Evolutionary conservation across 2,329 filamentous ascomycete genomes (phyloP).

Genomic region (Geosmithia putterillii): DNA sequence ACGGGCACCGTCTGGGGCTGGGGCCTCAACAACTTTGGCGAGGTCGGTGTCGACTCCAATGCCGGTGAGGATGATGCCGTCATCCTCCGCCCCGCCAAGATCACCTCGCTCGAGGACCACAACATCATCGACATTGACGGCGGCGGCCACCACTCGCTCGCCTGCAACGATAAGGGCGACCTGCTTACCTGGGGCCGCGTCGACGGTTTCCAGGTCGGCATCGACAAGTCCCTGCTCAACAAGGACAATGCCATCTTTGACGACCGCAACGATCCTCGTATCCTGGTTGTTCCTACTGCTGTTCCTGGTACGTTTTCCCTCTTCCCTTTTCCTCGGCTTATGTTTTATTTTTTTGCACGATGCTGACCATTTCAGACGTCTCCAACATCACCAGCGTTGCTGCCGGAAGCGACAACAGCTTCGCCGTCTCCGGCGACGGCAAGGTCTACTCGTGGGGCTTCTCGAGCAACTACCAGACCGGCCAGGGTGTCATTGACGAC

Average conservation of each 20-base stretch:
- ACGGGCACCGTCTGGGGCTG: slow-evolving; percentile 64
- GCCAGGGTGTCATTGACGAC: slow-evolving; percentile 67
- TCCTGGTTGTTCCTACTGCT: slow-evolving; percentile 35
- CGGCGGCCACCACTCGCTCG: slow-evolving; percentile 62
- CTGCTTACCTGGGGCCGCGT: slow-evolving; percentile 49
- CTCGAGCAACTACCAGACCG: slow-evolving; percentile 68
- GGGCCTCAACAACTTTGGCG: slow-evolving; percentile 80
- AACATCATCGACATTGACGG: slow-evolving; percentile 59
- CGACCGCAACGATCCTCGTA: slow-evolving; percentile 49
- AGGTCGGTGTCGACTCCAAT: slow-evolving; percentile 56
- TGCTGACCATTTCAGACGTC: slow-evolving; percentile 17
- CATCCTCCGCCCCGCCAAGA: slow-evolving; percentile 57
- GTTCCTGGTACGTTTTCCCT: slow-evolving; percentile 28
- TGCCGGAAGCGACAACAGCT: slow-evolving; percentile 61
- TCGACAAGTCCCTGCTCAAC: slow-evolving; percentile 37
- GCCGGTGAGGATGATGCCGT: slow-evolving; percentile 44
- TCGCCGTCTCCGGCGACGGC: slow-evolving; percentile 59
- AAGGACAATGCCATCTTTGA: slow-evolving; percentile 48
- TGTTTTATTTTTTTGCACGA: not conserved
- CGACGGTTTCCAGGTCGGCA: slow-evolving; percentile 39
- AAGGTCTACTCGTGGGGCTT: slow-evolving; percentile 74
- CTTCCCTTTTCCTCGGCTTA: not conserved
- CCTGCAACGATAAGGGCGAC: slow-evolving; percentile 42
- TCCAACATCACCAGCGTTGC: slow-evolving; percentile 42
- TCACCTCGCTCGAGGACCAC: slow-evolving; percentile 50